Conservation (phyloP, 495 filamentous ascomycete genomes). For the Penicillium simplicissimum region DNA sequence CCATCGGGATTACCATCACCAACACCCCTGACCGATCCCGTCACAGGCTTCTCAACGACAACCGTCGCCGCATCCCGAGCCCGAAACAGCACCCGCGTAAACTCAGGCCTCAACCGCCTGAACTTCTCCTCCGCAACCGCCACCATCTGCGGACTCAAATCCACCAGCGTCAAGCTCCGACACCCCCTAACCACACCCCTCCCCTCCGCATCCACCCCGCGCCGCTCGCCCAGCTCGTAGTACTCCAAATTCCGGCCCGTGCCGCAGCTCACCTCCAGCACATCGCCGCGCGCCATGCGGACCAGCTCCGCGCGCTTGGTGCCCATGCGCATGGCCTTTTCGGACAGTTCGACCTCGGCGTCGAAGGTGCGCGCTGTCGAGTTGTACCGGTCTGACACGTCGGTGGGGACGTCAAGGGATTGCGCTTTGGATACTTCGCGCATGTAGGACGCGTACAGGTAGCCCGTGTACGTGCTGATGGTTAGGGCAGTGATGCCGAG, state of each 20-base stretch:
- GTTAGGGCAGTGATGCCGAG: slow-evolving; percentile 48
- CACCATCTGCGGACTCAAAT: slow-evolving; percentile 66
- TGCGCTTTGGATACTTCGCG: slow-evolving; percentile 39
- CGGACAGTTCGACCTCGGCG: slow-evolving; percentile 61
- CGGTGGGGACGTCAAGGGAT: slow-evolving; percentile 42
- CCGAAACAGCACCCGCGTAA: slow-evolving; percentile 45
- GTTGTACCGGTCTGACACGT: slow-evolving; percentile 60
- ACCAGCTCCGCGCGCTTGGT: slow-evolving; percentile 62
- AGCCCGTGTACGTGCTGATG: slow-evolving; percentile 53
- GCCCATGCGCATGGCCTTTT: slow-evolving; percentile 65
- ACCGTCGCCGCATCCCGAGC: slow-evolving; percentile 40
- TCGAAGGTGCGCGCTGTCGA: slow-evolving; percentile 62
- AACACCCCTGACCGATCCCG: not conserved
- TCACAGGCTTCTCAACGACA: slow-evolving; percentile 16
- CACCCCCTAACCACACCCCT: slow-evolving; percentile 37
- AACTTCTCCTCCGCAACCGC: slow-evolving; percentile 61
- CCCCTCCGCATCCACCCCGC: slow-evolving; percentile 62
- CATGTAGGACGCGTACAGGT: slow-evolving; percentile 50
- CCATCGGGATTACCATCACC: not conserved
- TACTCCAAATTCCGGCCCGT: slow-evolving; percentile 85
- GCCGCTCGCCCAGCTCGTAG: slow-evolving; percentile 68
- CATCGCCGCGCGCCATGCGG: slow-evolving; percentile 67
- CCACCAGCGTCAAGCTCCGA: slow-evolving; percentile 60
- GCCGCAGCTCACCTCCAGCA: slow-evolving; percentile 85
- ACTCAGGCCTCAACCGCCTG: slow-evolving; percentile 46